Percentiles rank a stretch among this genome's conserved stretches.
Conservation (phyloP, 192 early-diverging fungal species). For the Coemansia sp. region DNA sequence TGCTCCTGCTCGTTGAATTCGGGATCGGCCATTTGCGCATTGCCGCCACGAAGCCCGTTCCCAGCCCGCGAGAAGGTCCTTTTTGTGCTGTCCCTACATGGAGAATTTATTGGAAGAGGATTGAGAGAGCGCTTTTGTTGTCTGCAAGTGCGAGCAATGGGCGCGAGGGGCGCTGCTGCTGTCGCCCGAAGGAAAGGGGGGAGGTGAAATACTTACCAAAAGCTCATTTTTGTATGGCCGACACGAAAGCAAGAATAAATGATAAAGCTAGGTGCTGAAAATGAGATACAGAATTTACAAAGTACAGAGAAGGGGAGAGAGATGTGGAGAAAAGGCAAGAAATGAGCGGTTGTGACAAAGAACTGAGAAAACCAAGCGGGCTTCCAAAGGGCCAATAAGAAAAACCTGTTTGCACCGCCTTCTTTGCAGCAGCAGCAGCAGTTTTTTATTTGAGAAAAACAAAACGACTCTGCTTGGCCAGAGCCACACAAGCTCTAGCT, state of each 20-base stretch:
- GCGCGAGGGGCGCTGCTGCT: too few species aligned
- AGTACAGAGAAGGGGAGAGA: neutral
- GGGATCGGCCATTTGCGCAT: conserved; percentile 58
- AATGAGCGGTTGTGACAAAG: conserved; percentile 10
- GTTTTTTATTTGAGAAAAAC: too few species aligned
- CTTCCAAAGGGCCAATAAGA: neutral
- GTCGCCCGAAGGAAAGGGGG: too few species aligned
- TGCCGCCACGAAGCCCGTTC: conserved; percentile 29
- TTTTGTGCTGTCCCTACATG: conserved; percentile 52
- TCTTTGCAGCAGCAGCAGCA: neutral
- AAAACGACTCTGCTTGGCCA: too few species aligned
- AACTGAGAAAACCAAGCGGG: neutral
- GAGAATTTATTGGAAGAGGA: neutral
- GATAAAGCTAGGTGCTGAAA: neutral
- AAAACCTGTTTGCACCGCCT: neutral
- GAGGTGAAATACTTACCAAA: conserved; percentile 4
- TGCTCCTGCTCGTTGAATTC: conserved; percentile 84
- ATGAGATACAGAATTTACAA: conserved; percentile 9
- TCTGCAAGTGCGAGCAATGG: too few species aligned
- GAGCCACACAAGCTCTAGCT: too few species aligned
- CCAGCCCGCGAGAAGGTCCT: conserved; percentile 38
- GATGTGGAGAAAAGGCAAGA: conserved; percentile 11
- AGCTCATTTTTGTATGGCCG: conserved; percentile 10
- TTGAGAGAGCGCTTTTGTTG: neutral
- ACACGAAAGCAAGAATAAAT: neutral